Percentiles rank a stretch among this genome's conserved stretches.
phyloP scores from a whole-genome alignment of 352 stramenopile species.

The Blastocystis sp. region DNA sequence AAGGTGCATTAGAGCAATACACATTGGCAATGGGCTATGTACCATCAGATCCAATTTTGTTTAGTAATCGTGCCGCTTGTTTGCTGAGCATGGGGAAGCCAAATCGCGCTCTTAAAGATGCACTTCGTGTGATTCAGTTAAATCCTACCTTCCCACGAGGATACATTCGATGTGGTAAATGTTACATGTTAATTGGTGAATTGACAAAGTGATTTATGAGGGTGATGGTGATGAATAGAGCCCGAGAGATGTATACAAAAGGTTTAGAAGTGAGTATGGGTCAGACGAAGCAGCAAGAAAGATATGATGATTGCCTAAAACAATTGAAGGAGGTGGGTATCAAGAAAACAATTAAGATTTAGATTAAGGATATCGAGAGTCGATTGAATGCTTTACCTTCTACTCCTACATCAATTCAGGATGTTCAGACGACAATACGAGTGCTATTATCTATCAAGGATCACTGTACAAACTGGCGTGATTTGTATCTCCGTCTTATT shows the following conservation, averaged over 20 bases:
- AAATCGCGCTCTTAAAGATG: background rate
- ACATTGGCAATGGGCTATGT: slow-evolving; percentile 6
- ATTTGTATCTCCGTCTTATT: slow-evolving; percentile 19
- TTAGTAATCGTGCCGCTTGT: slow-evolving; percentile 50
- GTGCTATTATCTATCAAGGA: background rate
- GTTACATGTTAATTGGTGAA: slow-evolving; percentile 29
- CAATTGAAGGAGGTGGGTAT: background rate
- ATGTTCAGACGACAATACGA: background rate
- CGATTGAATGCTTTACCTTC: background rate
- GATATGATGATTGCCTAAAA: background rate
- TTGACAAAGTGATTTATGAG: background rate
- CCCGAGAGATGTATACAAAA: background rate
- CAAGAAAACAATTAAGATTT: background rate
- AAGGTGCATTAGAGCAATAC: slow-evolving; percentile 8
- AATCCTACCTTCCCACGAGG: slow-evolving; percentile 4
- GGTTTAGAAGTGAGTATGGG: background rate
- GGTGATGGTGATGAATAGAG: background rate
- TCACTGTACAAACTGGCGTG: slow-evolving; percentile 22
- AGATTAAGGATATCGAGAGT: background rate
- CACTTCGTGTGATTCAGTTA: slow-evolving; percentile 16
- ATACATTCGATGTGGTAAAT: slow-evolving; percentile 10
- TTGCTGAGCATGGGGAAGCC: slow-evolving; percentile 3
- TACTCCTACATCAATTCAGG: background rate
- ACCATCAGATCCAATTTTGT: slow-evolving; percentile 28
- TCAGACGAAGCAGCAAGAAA: background rate